Evolutionary conservation across 148 eudicot species (phyloP).

Genomic region (Vaccinium myrtillus): DNA sequence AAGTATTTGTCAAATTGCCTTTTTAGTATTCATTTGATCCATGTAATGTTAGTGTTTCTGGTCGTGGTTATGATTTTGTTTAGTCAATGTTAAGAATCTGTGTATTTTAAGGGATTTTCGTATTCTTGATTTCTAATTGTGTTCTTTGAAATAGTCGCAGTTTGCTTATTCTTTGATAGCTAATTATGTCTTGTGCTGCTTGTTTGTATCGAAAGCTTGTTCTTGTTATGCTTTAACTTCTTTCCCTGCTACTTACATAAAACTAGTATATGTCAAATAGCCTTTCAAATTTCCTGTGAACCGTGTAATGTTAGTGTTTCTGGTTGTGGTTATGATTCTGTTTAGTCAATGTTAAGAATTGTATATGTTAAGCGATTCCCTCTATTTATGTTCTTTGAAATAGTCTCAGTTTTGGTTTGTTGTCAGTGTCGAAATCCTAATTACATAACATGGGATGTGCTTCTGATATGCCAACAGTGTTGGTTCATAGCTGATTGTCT

Average conservation of each 20-base stretch:
- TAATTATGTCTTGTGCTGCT: too few relatives aligned
- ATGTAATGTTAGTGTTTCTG: not conserved
- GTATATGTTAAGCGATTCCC: not conserved
- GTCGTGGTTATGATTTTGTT: not conserved
- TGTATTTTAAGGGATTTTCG: not conserved
- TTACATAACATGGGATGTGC: not conserved
- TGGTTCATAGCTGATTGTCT: not conserved
- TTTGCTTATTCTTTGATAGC: not conserved
- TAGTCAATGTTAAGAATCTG: not conserved
- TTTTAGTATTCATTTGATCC: not conserved
- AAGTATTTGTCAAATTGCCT: not conserved
- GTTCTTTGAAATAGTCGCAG: not conserved
- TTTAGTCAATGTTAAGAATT: not conserved
- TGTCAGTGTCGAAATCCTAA: not conserved
- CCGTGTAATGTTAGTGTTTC: not conserved
- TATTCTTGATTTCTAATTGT: not conserved
- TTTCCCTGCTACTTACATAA: not conserved
- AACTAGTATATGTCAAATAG: not conserved
- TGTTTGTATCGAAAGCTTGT: not conserved
- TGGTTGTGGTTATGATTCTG: not conserved
- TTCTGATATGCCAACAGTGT: not conserved
- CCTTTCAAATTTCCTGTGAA: not conserved
- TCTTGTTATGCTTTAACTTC: not conserved
- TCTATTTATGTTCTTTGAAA: not conserved
- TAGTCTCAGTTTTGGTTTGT: not conserved